Percentiles rank a stretch among this genome's conserved stretches.
Conservation (phyloP, 495 filamentous ascomycete genomes). For the Tirmania nivea region DNA sequence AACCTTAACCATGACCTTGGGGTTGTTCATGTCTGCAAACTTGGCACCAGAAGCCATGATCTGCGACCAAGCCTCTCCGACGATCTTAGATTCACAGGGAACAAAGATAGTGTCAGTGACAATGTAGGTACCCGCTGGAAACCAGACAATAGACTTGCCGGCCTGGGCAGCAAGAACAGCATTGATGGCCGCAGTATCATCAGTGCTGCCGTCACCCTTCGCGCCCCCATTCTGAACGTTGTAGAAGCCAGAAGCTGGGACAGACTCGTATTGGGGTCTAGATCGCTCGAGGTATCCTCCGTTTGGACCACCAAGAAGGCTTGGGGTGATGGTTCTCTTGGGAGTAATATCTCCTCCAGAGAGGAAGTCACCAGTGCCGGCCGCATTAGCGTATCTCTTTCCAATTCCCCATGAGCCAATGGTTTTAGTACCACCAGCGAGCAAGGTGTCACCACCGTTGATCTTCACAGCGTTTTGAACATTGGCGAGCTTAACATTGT, state of each 20-base stretch:
- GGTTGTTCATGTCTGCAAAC: slow-evolving; percentile 37
- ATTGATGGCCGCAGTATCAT: slow-evolving; percentile 54
- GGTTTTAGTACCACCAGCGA: slow-evolving; percentile 43
- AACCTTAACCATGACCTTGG: slow-evolving; percentile 42
- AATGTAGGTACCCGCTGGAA: slow-evolving; percentile 78
- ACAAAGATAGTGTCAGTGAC: slow-evolving; percentile 58
- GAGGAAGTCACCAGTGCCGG: slow-evolving; percentile 1
- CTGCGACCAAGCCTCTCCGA: slow-evolving; percentile 28
- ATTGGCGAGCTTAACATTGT: slow-evolving; percentile 58
- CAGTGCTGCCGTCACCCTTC: slow-evolving; percentile 51
- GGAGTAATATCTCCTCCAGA: slow-evolving; percentile 20
- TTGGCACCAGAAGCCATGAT: slow-evolving; percentile 39
- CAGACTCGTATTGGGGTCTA: slow-evolving; percentile 51
- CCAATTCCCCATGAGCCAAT: slow-evolving; percentile 58
- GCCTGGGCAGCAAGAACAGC: slow-evolving; percentile 35
- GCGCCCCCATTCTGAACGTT: slow-evolving; percentile 59
- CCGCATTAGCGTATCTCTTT: slow-evolving; percentile 34
- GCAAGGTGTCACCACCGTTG: slow-evolving; percentile 38
- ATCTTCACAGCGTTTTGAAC: slow-evolving; percentile 30
- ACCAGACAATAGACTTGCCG: slow-evolving; percentile 51
- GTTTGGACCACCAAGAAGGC: slow-evolving; percentile 27
- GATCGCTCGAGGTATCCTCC: slow-evolving; percentile 37
- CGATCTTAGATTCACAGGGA: not conserved
- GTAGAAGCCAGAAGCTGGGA: slow-evolving; percentile 37
- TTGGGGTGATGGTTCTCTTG: slow-evolving; percentile 28